Percentiles rank a stretch among this genome's conserved stretches.
Evolutionary conservation across 176 grass and related monocot species (phyloP).

Genomic region (Pontederia crassipes): DNA sequence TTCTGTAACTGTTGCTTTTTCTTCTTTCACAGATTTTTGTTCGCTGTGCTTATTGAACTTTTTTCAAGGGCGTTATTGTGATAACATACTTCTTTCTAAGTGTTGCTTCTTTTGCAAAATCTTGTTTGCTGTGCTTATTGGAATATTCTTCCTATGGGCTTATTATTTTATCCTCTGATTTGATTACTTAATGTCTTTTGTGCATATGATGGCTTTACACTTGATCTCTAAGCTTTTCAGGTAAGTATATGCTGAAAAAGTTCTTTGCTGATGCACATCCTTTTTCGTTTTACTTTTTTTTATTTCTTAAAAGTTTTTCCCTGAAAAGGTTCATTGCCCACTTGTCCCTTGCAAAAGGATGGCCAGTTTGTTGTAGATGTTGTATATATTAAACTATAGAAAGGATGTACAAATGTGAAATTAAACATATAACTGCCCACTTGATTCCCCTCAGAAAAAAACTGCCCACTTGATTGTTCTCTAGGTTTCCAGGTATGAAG

Average conservation of each 20-base stretch:
- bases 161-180: background rate
- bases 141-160: constrained; percentile 8
- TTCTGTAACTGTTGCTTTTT: background rate
- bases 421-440: no score
- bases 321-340: background rate
- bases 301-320: constrained; percentile 4
- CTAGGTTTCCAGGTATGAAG: no score
- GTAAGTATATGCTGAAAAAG: constrained; percentile 52
- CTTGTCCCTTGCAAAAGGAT: background rate
- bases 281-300: constrained; percentile 11
- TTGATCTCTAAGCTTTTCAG: constrained; percentile 66
- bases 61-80: background rate
- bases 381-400: no score
- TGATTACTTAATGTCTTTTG: constrained; percentile 4
- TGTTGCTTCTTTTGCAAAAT: background rate
- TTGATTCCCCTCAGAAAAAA: no score
- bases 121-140: background rate
- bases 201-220: constrained; percentile 53
- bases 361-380: no score
- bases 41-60: background rate
- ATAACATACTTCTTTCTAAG: no score
- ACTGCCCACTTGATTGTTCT: no score
- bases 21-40: background rate
- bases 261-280: constrained; percentile 44
- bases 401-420: no score